Percentiles rank a stretch among this genome's conserved stretches.
These are phyloP conservation scores for Metschnikowia sp. DNA, from an alignment of 805 yeast species.

Conservation along the genomic window DNA sequence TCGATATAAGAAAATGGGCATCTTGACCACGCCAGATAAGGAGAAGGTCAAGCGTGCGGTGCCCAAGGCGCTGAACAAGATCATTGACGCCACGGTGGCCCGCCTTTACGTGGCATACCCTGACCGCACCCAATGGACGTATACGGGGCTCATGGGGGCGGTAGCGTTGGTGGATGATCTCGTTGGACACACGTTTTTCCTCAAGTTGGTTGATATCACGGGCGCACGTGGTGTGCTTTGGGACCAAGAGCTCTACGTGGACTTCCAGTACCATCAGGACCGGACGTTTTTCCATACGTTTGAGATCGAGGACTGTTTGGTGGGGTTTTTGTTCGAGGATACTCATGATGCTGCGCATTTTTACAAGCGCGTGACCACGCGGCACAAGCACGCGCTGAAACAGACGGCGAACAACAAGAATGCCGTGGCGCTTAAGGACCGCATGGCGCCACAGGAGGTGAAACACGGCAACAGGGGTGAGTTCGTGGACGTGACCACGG, in stretches of 20 bases:
- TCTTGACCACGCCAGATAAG: slow-evolving; percentile 56
- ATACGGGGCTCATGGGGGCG: slow-evolving; percentile 89
- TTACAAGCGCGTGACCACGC: slow-evolving; percentile 66
- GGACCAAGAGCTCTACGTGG: slow-evolving; percentile 94
- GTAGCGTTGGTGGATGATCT: slow-evolving; percentile 82
- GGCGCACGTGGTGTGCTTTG: slow-evolving; percentile 87
- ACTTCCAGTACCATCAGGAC: slow-evolving; percentile 89
- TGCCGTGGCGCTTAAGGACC: slow-evolving; percentile 74
- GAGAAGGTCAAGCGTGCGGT: slow-evolving; percentile 85
- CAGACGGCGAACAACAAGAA: slow-evolving; percentile 82
- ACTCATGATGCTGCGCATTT: slow-evolving; percentile 84
- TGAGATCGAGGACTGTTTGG: slow-evolving; percentile 86
- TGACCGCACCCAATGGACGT: slow-evolving; percentile 73
- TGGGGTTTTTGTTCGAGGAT: slow-evolving; percentile 87
- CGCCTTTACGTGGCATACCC: slow-evolving; percentile 89
- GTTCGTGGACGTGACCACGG: slow-evolving; percentile 42
- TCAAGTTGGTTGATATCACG: slow-evolving; percentile 80
- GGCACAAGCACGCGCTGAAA: slow-evolving; percentile 83
- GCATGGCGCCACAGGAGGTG: slow-evolving; percentile 21
- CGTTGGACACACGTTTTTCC: slow-evolving; percentile 90
- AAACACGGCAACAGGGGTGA: slow-evolving; percentile 67
- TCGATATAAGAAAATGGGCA: slow-evolving; percentile 25
- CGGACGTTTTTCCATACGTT: slow-evolving; percentile 92
- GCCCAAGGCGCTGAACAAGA: slow-evolving; percentile 84
- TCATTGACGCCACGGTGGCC: slow-evolving; percentile 88